These are phyloP conservation scores for Apiospora hydei DNA, from an alignment of 2,329 filamentous ascomycete species.

Conservation along the genomic window DNA sequence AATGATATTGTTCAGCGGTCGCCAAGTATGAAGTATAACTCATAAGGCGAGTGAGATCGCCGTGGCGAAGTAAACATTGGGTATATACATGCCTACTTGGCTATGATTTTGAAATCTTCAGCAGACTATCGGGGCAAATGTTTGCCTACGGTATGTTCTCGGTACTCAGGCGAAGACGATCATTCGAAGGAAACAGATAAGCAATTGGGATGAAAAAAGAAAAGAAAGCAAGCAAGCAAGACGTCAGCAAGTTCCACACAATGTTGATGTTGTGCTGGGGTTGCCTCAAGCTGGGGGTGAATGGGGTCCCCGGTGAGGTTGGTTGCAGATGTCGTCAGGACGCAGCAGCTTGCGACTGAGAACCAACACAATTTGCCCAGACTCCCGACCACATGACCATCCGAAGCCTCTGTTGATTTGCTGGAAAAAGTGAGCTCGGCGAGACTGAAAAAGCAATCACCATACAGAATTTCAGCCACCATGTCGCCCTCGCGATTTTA, in stretches of 20 bases:
- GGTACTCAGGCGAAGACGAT: not conserved
- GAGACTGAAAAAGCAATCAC: constrained; percentile 12
- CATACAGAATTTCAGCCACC: constrained; percentile 2
- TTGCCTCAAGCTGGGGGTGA: not conserved
- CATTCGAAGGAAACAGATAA: not conserved
- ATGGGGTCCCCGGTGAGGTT: not conserved
- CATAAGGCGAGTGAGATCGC: no score
- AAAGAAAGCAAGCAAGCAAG: not conserved
- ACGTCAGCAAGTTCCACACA: not conserved
- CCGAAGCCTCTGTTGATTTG: not conserved
- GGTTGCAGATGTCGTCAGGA: constrained; percentile 4
- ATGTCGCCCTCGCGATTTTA: not conserved
- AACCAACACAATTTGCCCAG: not conserved
- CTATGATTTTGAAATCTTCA: not conserved
- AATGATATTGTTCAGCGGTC: not conserved
- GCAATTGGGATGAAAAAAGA: not conserved
- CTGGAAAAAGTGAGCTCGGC: not conserved
- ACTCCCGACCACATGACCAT: not conserved
- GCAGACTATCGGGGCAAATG: not conserved
- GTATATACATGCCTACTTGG: not conserved
- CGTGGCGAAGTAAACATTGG: not conserved
- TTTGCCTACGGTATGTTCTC: not conserved
- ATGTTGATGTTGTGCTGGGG: not conserved
- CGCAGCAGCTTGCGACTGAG: not conserved
- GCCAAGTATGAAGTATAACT: not conserved